Evolutionary conservation across 306 rosid genomes (phyloP), one percentile per base, ranked within the genome.

Genomic region (Sesbania bispinosa): DNA sequence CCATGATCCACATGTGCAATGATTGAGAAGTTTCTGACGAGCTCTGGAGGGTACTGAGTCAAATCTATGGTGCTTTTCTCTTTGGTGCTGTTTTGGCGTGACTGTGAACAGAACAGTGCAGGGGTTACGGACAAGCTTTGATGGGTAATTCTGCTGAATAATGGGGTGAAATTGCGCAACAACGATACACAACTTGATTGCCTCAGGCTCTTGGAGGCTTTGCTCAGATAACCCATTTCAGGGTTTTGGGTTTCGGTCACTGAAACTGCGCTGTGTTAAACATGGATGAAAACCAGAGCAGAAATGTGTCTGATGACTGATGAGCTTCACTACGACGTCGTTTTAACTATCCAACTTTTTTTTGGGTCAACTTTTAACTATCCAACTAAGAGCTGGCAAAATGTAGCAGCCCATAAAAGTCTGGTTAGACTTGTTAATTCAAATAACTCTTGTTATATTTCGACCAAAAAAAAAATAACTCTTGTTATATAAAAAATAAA

Each of bases 1-100:
- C 92, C 97, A 62, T 93, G 98, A 73, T 90, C 90, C 5, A 89
- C 86, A 67, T 86, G 97, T 0, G 91, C 95, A 30, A 87, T 87
- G 7, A 87, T 90, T 15, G 97, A 94, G 82, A 94, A 90, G 80
- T 89, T 94, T 11, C 98, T 85, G 33, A 89, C 77, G 74, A 80
- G 80, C n/a, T 94, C 97, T 0, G 87, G 46, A 4, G 97, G 89
- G 57, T 87, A 87, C 55, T 83, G 85, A 48, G 54, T 82, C 85
- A 94, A 94, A 87, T 87, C 96, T 13, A 84, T 32, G 33, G 2
- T 50, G 42, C 69, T 50, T 20, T 54, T 82, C 10, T 88, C 94
- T 71, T 62, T 78, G 69, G 72, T 62, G 76, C 68, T 78, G 79
- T 71, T 80, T 16, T 71, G 86, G 9, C 87, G 85, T 53, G 97